Base-by-base conservation (phyloP, 1,284 basidiomycete species). In the Meira miltonrushii region DNA sequence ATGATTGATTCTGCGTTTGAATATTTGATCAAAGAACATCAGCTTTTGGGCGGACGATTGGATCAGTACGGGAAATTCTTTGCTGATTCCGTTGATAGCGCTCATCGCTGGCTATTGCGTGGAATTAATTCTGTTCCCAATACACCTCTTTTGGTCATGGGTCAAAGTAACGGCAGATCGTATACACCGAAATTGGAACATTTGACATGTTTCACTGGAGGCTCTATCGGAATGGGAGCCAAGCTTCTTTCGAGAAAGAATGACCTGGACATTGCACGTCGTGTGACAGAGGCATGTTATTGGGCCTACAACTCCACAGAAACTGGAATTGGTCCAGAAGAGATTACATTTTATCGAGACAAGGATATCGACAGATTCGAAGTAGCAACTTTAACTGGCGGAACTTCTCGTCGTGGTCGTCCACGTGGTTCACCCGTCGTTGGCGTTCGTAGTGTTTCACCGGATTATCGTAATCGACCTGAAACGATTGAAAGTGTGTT, bases 401-500 rank as follows among this genome's bases (percentile, higher is more conserved):
- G 67, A 52, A 66, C 62, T 43, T 58, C 59, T 58, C 21, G 62
- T 44, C 57, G 67, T 54, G 65, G 69, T 58, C 49, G 57, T 41
- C 54, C 66, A 46, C 56, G 66, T 41, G 67, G 79, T 48, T 39
- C 54, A 62, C 68, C 72, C 44, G 60, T 79, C 71, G 64, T 76
- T 50, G 67, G 76, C 54, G 73, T 79, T 13, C 54, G 63, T 28
- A 52, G 60, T 44, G 62, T 63, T 1, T 43, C 60, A 15, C 49
- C 55, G 5, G 55, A 60, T 41, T 75, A 75, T 54, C 71, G 73
- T 21, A 75, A 72, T 54, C 74, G 83, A 8, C 83, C 83, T 15
- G 83, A 84, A 71, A 83, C 83, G 15, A 84, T 84, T 69, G 83
- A 84, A 75, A 80, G 78, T 23, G 81, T 84, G 33, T 82, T 83